Conservation (phyloP, 2,329 filamentous ascomycete genomes). For the Endothia cerciana region DNA sequence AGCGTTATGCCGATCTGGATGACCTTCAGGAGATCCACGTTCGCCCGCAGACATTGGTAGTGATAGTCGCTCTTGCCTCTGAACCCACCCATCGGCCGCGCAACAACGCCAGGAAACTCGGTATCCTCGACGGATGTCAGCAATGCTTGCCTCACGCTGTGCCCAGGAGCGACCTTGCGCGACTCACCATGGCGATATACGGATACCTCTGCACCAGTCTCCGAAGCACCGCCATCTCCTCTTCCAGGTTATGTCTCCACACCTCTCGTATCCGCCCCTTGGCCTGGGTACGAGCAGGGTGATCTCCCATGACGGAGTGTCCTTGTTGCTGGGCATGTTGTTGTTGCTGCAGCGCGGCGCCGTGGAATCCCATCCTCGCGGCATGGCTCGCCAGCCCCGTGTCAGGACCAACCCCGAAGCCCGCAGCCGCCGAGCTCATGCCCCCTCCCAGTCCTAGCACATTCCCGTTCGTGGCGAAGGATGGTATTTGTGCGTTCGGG, state of each 20-base stretch:
- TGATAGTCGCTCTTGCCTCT: constrained; percentile 96
- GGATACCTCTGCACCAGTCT: constrained; percentile 87
- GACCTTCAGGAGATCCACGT: constrained; percentile 96
- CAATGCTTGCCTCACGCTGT: constrained; percentile 1
- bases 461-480: constrained; percentile 64
- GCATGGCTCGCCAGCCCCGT: constrained; percentile 85
- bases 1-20: constrained; percentile 96
- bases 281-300: constrained; percentile 59
- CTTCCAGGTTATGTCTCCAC: constrained; percentile 88
- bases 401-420: constrained; percentile 61
- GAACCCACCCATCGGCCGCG: constrained; percentile 92
- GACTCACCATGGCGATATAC: constrained; percentile 93
- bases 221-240: constrained; percentile 86
- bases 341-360: constrained; percentile 59
- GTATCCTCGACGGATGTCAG: constrained; percentile 69
- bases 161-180: constrained; percentile 6
- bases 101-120: constrained; percentile 97
- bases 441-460: constrained; percentile 62
- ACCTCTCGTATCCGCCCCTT: constrained; percentile 92
- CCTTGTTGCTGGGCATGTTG: constrained; percentile 46
- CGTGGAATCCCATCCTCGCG: constrained; percentile 86
- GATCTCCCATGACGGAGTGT: constrained; percentile 49
- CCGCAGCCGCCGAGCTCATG: constrained; percentile 49
- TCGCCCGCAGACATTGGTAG: constrained; percentile 95
- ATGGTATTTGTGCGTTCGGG: constrained; percentile 68